A percentile compares a stretch with the other conserved stretches of the same genome.
Conservation (phyloP, 441 rosid species). For the Erysimum cheiri region DNA sequence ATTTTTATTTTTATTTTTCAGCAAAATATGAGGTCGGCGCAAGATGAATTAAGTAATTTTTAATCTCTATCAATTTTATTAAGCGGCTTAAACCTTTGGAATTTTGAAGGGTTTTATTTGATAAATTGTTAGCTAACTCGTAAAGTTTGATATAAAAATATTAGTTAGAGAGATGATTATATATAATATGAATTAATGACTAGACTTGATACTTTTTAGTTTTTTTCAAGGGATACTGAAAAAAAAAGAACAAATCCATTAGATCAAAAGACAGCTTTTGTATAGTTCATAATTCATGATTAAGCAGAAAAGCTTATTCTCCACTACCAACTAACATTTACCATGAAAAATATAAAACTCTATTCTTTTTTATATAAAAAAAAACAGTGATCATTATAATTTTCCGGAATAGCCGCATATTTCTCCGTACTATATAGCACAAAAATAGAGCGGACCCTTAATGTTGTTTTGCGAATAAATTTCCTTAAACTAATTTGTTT, state of each 20-base stretch:
- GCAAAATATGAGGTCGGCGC: constrained; percentile 1
- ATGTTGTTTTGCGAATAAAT: not conserved
- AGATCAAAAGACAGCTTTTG: constrained; percentile 29
- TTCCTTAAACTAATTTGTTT: not conserved
- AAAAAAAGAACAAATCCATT: not conserved
- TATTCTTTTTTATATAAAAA: not conserved
- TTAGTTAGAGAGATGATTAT: constrained; percentile 11
- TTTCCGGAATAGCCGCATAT: constrained; percentile 21
- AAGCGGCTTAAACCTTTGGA: constrained; percentile 30
- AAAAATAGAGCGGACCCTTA: not conserved
- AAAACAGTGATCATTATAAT: not conserved
- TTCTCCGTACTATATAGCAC: not conserved
- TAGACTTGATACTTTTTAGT: constrained; percentile 2
- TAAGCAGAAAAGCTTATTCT: constrained; percentile 29
- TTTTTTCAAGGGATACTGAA: not conserved
- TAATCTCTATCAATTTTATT: not conserved
- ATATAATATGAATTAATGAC: constrained; percentile 23
- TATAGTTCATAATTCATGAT: constrained; percentile 34
- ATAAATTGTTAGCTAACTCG: not conserved
- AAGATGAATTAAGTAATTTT: not conserved
- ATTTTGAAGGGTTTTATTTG: constrained; percentile 28
- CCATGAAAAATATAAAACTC: constrained; percentile 3
- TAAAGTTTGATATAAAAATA: constrained; percentile 5
- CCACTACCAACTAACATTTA: constrained; percentile 28
- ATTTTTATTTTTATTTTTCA: not conserved